Evolutionary conservation across 176 grass and related monocot species (phyloP), one percentile per base, ranked within the genome.

Genomic region (Leersia perrieri): DNA sequence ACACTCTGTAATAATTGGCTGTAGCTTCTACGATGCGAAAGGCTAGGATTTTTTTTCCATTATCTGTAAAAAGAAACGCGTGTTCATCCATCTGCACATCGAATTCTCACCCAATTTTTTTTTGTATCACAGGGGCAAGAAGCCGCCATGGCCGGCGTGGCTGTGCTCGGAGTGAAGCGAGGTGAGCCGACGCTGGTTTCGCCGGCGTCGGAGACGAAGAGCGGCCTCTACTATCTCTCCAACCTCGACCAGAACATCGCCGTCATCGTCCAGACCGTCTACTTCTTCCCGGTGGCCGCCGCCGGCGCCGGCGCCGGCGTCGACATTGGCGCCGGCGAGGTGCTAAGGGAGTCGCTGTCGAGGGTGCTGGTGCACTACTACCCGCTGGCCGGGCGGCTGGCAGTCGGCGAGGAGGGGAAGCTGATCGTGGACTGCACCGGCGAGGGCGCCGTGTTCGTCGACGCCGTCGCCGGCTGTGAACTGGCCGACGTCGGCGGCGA

Each of bases 171-270:
- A 33, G 71, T 95, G 20, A 23, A 73, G 36, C 79, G 81, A 73
- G 80, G 80, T 22, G 82, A 83, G 23, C 87, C 84, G 47, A 63
- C 82, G 73, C 78, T 95, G 18, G 84, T 90, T 11, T 51, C 44
- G n/a, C 90, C 93, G 4, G 73, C 74, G 2, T 35, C 27, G 4
- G 73, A 71, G 71, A 95, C 87, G 11, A 76, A 76, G 11, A 31
- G 3, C 1, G 89, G 77, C 1, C 63, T 83, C 22, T 95, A 95
- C 77, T 90, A 79, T 78, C 92, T 95, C 44, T 89, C 92, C 49
- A 95, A 92, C 77, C 89, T 95, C 25, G 92, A 90, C 33, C 92
- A 94, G 79, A 95, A 92, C 77, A 95, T 95, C 68, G 89, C 92
- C 14, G 87, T 95, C 35, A 77, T 82, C 55, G 92, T 95, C 42